phyloP scores from a whole-genome alignment of 345 rosid genomes.

The Eucalyptus tenuipes region DNA sequence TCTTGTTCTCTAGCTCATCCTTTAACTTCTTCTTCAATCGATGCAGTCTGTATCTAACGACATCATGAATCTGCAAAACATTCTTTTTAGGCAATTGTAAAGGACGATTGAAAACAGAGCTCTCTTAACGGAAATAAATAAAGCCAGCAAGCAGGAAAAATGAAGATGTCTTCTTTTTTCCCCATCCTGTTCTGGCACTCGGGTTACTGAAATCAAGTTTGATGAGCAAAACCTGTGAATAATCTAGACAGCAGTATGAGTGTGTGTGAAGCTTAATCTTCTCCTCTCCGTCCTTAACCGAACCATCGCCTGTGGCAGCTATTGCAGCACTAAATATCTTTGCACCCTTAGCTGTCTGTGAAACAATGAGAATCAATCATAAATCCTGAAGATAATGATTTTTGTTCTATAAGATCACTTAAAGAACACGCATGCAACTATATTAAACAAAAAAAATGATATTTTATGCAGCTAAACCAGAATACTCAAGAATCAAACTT shows the following conservation, averaged over 20 bases:
- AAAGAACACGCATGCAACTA: neutral
- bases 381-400: neutral
- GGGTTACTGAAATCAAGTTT: neutral
- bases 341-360: constrained; percentile 79
- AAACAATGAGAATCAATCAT: neutral
- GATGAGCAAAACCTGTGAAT: constrained; percentile 49
- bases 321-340: constrained; percentile 73
- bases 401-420: neutral
- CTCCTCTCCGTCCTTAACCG: constrained; percentile 58
- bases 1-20: constrained; percentile 81
- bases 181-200: neutral
- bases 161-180: neutral
- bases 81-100: neutral
- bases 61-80: constrained; percentile 62
- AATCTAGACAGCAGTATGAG: constrained; percentile 86
- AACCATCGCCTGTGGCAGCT: constrained; percentile 53
- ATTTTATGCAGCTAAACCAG: neutral
- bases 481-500: neutral
- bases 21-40: constrained; percentile 65
- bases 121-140: neutral
- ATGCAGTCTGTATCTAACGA: constrained; percentile 62
- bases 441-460: neutral
- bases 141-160: neutral
- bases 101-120: neutral
- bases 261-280: constrained; percentile 81